phyloP scores from a whole-genome alignment of 129 eudicot genomes.

The Artemisia annua region DNA sequence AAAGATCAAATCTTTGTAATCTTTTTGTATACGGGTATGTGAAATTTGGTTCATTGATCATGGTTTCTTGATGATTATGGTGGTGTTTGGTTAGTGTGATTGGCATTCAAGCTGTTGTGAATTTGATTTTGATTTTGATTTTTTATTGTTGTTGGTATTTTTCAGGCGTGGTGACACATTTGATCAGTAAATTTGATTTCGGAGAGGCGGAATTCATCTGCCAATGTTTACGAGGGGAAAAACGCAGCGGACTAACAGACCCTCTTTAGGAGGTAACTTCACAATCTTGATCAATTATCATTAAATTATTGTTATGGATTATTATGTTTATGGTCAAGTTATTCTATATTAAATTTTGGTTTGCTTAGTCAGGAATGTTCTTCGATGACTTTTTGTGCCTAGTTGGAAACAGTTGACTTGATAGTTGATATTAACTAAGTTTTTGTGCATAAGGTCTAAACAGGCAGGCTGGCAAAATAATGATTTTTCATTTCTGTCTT shows the following conservation, averaged over 20 bases:
- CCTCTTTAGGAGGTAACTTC: conserved; percentile 65
- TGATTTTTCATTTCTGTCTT: not conserved
- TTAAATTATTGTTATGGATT: not conserved
- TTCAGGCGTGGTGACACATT: not conserved
- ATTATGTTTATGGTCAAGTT: not conserved
- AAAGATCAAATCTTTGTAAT: not conserved
- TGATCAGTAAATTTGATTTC: conserved; percentile 10
- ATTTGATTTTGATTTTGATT: not conserved
- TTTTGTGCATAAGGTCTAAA: conserved; percentile 16
- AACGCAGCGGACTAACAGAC: conserved; percentile 58
- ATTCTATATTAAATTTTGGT: not conserved
- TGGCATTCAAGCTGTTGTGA: not conserved
- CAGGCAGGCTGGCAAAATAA: conserved; percentile 22
- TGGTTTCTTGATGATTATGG: not conserved
- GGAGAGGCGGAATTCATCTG: conserved; percentile 24
- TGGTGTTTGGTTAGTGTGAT: not conserved
- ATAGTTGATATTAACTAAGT: conserved; percentile 16
- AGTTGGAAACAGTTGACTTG: conserved; percentile 23
- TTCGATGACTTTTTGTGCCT: conserved; percentile 6
- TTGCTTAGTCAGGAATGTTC: conserved; percentile 16
- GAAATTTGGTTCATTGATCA: conserved; percentile 1
- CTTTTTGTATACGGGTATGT: conserved; percentile 1
- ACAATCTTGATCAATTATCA: conserved; percentile 1
- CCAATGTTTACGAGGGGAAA: conserved; percentile 60
- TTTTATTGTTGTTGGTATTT: not conserved